A percentile compares a stretch with the other conserved stretches of the same genome.
phyloP scores from a whole-genome alignment of 176 grass and related monocot genomes.

The Musa schizocarpa region DNA sequence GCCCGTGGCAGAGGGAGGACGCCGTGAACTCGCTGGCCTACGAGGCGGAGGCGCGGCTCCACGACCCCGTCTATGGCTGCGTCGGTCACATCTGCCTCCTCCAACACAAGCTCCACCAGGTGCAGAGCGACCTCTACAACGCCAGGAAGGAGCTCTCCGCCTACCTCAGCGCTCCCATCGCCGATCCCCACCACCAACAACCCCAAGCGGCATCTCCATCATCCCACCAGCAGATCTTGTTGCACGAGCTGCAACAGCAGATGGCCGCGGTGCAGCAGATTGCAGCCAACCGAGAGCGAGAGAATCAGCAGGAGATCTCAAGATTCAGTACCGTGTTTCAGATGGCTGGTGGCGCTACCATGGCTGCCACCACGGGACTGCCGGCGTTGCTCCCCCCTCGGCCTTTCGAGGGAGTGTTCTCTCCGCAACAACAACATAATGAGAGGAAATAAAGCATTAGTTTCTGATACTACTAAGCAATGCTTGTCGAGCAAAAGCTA shows the following conservation, averaged over 20 bases:
- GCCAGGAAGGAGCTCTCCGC: constrained; percentile 1
- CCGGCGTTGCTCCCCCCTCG: no score
- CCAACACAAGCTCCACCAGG: constrained; percentile 48
- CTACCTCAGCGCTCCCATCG: neutral
- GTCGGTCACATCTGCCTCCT: constrained; percentile 65
- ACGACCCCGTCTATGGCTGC: constrained; percentile 80
- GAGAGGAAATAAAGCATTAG: no score
- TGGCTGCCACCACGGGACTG: no score
- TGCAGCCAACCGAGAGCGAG: neutral
- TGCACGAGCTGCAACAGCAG: neutral
- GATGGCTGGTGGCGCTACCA: no score
- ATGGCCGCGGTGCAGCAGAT: neutral
- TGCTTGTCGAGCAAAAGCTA: no score
- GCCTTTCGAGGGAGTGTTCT: no score
- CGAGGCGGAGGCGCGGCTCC: constrained; percentile 73
- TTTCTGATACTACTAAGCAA: no score
- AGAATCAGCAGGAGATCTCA: neutral
- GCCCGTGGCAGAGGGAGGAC: constrained; percentile 36
- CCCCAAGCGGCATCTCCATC: neutral
- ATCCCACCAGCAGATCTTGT: neutral
- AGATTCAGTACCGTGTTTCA: neutral
- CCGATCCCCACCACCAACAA: no score
- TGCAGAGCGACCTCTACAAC: neutral
- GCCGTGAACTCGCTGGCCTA: constrained; percentile 60
- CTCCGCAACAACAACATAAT: no score